Evolutionary conservation across 495 filamentous ascomycete genomes (phyloP).

Genomic region (Usnea hakonensis): DNA sequence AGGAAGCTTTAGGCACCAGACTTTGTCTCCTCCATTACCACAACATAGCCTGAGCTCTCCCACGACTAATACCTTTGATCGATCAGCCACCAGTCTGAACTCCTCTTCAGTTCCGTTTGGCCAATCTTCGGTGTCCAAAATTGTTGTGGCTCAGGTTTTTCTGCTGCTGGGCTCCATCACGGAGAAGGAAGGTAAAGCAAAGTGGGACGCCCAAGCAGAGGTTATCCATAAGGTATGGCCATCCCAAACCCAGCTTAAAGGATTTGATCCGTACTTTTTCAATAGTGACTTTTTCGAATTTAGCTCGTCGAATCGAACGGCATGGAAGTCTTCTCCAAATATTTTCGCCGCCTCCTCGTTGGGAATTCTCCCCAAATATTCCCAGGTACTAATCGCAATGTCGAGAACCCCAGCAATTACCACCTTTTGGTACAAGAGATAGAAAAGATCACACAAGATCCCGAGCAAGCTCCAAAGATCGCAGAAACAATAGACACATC

Average conservation of each 20-base stretch:
- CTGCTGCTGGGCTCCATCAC: constrained; percentile 88
- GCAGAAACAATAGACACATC: constrained; percentile 84
- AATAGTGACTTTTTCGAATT: constrained; percentile 9
- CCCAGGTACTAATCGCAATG: constrained; percentile 58
- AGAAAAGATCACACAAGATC: constrained; percentile 71
- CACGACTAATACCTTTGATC: constrained; percentile 47
- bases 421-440: constrained; percentile 75
- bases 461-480: constrained; percentile 77
- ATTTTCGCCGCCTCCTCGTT: constrained; percentile 79
- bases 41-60: constrained; percentile 56
- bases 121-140: constrained; percentile 59
- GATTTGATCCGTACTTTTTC: neutral
- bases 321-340: constrained; percentile 92
- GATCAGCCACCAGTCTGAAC: constrained; percentile 33
- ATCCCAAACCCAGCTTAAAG: neutral
- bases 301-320: constrained; percentile 91
- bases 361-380: constrained; percentile 83
- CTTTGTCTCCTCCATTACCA: constrained; percentile 57
- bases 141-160: constrained; percentile 91
- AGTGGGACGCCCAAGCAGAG: constrained; percentile 89
- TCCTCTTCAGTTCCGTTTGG: constrained; percentile 28
- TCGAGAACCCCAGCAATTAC: constrained; percentile 70
- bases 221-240: constrained; percentile 77
- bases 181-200: constrained; percentile 78
- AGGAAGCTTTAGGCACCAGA: constrained; percentile 51